phyloP scores from a whole-genome alignment of 805 yeast genomes.

The Saccharomycopsis fibuligera region DNA sequence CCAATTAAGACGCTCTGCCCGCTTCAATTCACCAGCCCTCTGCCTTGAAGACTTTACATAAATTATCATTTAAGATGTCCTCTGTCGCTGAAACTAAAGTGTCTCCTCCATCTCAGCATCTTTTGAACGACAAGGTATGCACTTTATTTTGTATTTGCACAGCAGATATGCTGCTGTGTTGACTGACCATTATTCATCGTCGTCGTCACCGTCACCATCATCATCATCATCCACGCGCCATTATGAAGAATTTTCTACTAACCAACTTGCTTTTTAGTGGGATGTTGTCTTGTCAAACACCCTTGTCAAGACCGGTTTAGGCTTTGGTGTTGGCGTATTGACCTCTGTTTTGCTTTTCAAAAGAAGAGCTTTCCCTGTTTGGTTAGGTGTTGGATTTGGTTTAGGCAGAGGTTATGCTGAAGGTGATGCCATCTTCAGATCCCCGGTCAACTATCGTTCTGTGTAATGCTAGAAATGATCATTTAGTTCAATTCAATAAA shows the following conservation, averaged over 20 bases:
- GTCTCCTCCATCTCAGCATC: conserved; percentile 21
- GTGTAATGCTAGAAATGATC: too few relatives aligned
- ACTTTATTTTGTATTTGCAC: too few relatives aligned
- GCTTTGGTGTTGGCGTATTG: conserved; percentile 93
- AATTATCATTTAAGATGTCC: too few relatives aligned
- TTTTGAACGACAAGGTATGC: conserved; percentile 55
- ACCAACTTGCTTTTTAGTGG: conserved; percentile 43
- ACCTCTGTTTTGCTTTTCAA: conserved; percentile 84
- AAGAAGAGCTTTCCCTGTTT: conserved; percentile 95
- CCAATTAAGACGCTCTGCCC: too few relatives aligned
- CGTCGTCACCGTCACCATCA: too few relatives aligned
- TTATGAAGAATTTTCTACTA: too few relatives aligned
- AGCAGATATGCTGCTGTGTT: too few relatives aligned
- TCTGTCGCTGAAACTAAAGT: conserved; percentile 9
- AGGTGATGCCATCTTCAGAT: conserved; percentile 94
- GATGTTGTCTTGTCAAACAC: conserved; percentile 93
- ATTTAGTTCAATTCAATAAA: too few relatives aligned
- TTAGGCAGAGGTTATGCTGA: conserved; percentile 96
- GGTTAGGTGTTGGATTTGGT: conserved; percentile 96
- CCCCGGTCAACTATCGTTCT: conserved; percentile 70
- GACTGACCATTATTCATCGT: too few relatives aligned
- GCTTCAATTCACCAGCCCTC: too few relatives aligned
- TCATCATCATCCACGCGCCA: too few relatives aligned
- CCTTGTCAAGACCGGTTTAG: conserved; percentile 89
- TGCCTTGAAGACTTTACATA: too few relatives aligned